Evolutionary conservation across 2,329 filamentous ascomycete genomes (phyloP), one percentile per base, ranked within the genome.

Genomic region (Penicillium verrucosum): DNA sequence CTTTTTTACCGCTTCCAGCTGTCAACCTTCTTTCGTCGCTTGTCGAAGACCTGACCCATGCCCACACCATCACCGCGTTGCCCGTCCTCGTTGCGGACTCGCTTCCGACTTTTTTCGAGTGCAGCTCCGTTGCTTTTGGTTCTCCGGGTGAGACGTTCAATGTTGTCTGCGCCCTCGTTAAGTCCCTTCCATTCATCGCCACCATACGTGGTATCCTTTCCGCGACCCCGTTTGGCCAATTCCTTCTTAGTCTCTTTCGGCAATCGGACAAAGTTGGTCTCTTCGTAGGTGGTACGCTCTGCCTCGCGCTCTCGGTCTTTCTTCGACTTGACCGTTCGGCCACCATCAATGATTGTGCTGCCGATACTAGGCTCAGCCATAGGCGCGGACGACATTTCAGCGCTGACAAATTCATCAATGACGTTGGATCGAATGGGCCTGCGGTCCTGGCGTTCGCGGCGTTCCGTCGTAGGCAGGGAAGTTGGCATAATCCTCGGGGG

Each of bases 111-210:
- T 81, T 88, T 92, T 69, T 96, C 92, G 63, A 90, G 70, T 0
- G 84, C 82, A 63, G 81, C 77, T 47, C 80, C 72, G 63, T 80
- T 79, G 36, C 80, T 79, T 58, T 80, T 80, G 73, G 86, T 90
- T 70, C 84, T 84, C 74, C 85, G 85, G 7, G 92, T 97, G 68
- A 96, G 79, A 60, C 87, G 82, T 65, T 92, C 88, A 74, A 97
- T 96, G 43, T 93, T 83, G 75, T 96, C 90, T 50, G 92, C 84
- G 8, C 92, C 91, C 71, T 92, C 88, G 55, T 90, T 90, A 43
- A 99, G 78, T 27, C 89, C 87, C 61, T 88, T 85, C 90, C 92
- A 97, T 71, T 97, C 94, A 76, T 97, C 94, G 50, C 94, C 94
- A 60, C 93, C 93, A 76, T 89, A 97, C 74, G 81, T 86, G 76